Conservation (phyloP, 192 early-diverging fungal species). For the Podochytrium sp. region DNA sequence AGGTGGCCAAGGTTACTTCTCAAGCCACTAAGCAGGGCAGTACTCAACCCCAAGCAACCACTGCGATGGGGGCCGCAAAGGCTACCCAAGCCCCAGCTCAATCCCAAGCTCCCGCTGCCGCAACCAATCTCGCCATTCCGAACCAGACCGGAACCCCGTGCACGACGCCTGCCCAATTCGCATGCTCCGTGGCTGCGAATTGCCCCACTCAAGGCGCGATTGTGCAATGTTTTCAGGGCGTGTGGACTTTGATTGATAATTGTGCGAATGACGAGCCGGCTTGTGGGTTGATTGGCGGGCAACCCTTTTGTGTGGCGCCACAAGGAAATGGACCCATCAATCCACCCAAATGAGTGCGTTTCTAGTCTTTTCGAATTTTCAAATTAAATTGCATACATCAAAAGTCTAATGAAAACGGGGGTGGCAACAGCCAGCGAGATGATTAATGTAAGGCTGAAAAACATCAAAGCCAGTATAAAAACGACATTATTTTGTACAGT, state of each 20-base stretch:
- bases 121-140: no score
- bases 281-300: not conserved
- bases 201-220: not conserved
- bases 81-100: no score
- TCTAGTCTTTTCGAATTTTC: no score
- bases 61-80: not conserved
- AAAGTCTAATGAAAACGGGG: no score
- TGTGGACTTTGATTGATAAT: not conserved
- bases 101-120: no score
- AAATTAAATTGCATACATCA: no score
- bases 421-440: no score
- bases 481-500: no score
- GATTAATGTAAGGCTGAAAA: no score
- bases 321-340: no score
- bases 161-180: not conserved
- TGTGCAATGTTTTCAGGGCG: not conserved
- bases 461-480: no score
- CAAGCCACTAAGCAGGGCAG: not conserved
- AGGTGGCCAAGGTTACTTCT: not conserved
- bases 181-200: not conserved
- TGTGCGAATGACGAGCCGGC: not conserved
- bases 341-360: no score
- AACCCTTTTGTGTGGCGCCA: not conserved
- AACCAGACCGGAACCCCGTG: not conserved
- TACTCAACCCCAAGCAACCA: not conserved